Conservation (phyloP, 2,329 filamentous ascomycete genomes). For the Tolypocladium ophioglossoides region DNA sequence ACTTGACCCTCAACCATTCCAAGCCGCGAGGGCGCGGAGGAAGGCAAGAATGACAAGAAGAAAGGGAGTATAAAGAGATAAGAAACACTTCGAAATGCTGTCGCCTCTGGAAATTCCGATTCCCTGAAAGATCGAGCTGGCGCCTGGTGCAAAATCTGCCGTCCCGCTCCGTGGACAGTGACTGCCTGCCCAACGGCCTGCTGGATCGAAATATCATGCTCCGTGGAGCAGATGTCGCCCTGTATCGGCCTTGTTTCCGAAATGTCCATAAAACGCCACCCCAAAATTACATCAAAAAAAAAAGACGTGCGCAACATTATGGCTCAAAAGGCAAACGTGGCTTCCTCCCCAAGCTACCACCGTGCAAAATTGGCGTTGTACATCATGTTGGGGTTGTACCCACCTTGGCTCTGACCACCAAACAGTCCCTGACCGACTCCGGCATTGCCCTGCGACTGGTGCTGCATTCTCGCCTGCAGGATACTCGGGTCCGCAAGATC, state of each 20-base stretch:
- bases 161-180: conserved; percentile 13
- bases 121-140: conserved; percentile 16
- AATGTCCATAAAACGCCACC: conserved; percentile 18
- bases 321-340: conserved; percentile 12
- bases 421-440: conserved; percentile 84
- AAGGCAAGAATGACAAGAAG: conserved; percentile 6
- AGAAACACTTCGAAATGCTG: conserved; percentile 6
- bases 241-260: conserved; percentile 8
- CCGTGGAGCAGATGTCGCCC: conserved; percentile 13
- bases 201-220: conserved; percentile 20
- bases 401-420: conserved; percentile 84
- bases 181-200: conserved; percentile 17
- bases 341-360: conserved; percentile 39
- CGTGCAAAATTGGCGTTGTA: conserved; percentile 62
- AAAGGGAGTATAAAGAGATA: conserved; percentile 5
- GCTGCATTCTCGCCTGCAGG: conserved; percentile 94
- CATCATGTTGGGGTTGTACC: conserved; percentile 83
- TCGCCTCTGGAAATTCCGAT: conserved; percentile 9
- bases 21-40: conserved; percentile 1
- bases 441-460: conserved; percentile 70
- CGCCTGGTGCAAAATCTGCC: conserved; percentile 19
- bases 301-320: conserved; percentile 6
- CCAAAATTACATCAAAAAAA: conserved; percentile 8
- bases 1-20: conserved; percentile 21
- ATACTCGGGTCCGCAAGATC: conserved; percentile 99